phyloP scores from a whole-genome alignment of 140 eudicot genomes.

The Anethum foeniculum region DNA sequence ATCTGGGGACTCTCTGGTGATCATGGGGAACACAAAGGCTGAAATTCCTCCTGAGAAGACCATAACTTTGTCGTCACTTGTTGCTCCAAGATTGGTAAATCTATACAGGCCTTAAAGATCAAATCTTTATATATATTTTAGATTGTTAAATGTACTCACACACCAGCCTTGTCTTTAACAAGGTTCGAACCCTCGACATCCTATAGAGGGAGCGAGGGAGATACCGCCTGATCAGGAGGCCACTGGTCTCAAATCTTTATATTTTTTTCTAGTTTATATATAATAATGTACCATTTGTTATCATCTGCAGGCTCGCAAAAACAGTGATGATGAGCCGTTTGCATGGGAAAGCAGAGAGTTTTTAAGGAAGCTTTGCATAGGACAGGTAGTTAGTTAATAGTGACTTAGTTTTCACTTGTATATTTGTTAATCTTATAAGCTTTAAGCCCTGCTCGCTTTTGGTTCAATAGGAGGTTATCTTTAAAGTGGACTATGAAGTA shows the following conservation, averaged over 20 bases:
- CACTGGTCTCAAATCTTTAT: neutral
- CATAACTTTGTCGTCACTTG: conserved; percentile 68
- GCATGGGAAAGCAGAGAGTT: conserved; percentile 98
- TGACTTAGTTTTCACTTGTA: neutral
- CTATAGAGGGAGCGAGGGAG: no score
- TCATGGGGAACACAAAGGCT: conserved; percentile 70
- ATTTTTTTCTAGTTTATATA: neutral
- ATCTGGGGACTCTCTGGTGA: conserved; percentile 91
- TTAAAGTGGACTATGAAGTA: conserved; percentile 71
- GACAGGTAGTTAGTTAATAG: conserved; percentile 48
- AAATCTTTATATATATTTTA: neutral
- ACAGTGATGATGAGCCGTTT: conserved; percentile 81
- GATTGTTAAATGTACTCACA: no score
- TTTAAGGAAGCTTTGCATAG: conserved; percentile 78
- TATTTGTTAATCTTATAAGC: neutral
- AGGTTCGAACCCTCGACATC: no score
- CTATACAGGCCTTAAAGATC: neutral
- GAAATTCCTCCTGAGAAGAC: conserved; percentile 88
- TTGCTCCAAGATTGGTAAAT: conserved; percentile 79
- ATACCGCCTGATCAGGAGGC: neutral
- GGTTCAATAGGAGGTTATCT: conserved; percentile 60
- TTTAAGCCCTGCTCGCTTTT: neutral
- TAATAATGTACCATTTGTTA: neutral
- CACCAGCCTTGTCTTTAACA: no score
- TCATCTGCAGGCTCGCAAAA: conserved; percentile 70